These are phyloP conservation scores for Blastomyces gilchristii DNA, from an alignment of 2,329 filamentous ascomycete genomes.

Conservation along the genomic window DNA sequence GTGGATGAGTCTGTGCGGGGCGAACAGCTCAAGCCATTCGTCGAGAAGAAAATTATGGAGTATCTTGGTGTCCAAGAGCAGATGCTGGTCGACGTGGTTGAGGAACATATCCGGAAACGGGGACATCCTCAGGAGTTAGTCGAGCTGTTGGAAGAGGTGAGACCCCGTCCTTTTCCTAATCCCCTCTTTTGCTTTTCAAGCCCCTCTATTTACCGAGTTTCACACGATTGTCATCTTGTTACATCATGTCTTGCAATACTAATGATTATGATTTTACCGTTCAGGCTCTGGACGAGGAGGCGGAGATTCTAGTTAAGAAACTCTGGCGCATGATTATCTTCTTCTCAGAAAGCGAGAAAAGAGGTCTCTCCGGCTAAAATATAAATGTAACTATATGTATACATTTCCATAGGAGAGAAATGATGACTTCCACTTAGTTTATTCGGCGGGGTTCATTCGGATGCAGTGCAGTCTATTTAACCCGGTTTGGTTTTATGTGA, in stretches of 20 bases:
- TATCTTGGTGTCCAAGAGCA: constrained; percentile 94
- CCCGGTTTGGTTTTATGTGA: background rate
- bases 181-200: constrained; percentile 4
- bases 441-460: background rate
- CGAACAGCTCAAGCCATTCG: constrained; percentile 84
- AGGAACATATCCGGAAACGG: constrained; percentile 70
- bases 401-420: background rate
- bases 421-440: background rate
- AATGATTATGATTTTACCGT: constrained; percentile 20
- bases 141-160: constrained; percentile 72
- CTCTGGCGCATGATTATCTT: constrained; percentile 98
- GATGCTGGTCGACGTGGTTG: constrained; percentile 83
- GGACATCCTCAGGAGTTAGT: constrained; percentile 69
- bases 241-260: constrained; percentile 20
- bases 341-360: constrained; percentile 89
- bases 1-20: constrained; percentile 70
- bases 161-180: constrained; percentile 24
- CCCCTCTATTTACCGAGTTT: background rate
- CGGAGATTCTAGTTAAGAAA: constrained; percentile 88
- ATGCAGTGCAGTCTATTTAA: no score
- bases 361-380: constrained; percentile 60
- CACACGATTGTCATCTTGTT: background rate
- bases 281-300: constrained; percentile 85
- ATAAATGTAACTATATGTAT: no score
- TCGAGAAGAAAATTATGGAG: constrained; percentile 97